These are phyloP conservation scores for Barnettozyma vustinii DNA, from an alignment of 805 yeast genomes.

Conservation along the genomic window DNA sequence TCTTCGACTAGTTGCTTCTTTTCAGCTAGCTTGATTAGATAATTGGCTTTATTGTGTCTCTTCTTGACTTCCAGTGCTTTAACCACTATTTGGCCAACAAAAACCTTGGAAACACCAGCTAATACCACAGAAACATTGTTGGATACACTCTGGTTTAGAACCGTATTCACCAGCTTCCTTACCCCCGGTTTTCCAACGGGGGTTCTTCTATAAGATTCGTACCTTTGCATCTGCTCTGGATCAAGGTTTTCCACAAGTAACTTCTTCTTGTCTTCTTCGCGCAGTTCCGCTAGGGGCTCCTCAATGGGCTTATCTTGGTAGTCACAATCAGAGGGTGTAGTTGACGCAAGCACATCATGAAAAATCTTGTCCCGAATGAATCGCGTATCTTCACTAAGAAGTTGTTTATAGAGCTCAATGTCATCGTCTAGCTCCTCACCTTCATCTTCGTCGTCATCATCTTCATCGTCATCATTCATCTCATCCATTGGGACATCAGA, in stretches of 20 bases:
- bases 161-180: constrained; percentile 72
- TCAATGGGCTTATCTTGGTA: constrained; percentile 1
- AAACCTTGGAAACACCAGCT: constrained; percentile 83
- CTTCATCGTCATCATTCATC: constrained; percentile 8
- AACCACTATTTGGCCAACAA: constrained; percentile 86
- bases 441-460: constrained; percentile 15
- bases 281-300: constrained; percentile 29
- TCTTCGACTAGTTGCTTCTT: constrained; percentile 34
- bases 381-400: constrained; percentile 20
- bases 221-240: constrained; percentile 78
- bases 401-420: constrained; percentile 7
- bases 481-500: constrained; percentile 28
- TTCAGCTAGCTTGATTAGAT: constrained; percentile 30
- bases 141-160: constrained; percentile 74
- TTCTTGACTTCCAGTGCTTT: constrained; percentile 69
- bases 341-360: constrained; percentile 2
- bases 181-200: constrained; percentile 68
- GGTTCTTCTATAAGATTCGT: constrained; percentile 82
- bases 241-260: constrained; percentile 68
- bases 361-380: constrained; percentile 16
- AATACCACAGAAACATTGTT: constrained; percentile 74
- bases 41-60: constrained; percentile 39
- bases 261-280: constrained; percentile 52
- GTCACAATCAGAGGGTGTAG: background rate
- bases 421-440: constrained; percentile 7